phyloP scores from a whole-genome alignment of 202 grass and related monocot genomes.

The Setaria italica region DNA sequence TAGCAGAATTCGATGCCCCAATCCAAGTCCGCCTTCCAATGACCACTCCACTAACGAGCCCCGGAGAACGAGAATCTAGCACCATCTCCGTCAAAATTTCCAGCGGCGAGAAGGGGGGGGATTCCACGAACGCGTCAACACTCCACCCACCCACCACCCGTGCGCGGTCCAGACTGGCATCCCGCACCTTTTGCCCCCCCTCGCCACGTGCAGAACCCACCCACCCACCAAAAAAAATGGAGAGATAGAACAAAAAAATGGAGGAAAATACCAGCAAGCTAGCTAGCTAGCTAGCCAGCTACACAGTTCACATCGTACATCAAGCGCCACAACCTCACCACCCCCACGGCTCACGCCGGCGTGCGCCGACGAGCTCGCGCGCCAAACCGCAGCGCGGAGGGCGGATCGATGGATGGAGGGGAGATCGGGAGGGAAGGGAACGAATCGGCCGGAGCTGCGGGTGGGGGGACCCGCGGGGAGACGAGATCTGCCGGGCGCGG shows the following conservation, averaged over 20 bases:
- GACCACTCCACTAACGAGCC: background rate
- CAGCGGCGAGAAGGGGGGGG: background rate
- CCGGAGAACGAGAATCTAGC: background rate
- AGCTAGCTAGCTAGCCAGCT: conserved; percentile 17
- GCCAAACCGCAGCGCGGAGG: too few relatives aligned
- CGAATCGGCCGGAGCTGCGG: background rate
- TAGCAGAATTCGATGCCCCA: conserved; percentile 4
- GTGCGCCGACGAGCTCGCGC: background rate
- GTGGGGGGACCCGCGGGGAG: too few relatives aligned
- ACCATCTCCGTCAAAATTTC: background rate
- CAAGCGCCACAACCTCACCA: background rate
- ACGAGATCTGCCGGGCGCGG: conserved; percentile 12
- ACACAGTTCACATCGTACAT: conserved; percentile 36
- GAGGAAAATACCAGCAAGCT: background rate
- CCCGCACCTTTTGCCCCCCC: conserved; percentile 20
- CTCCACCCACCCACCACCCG: conserved; percentile 38
- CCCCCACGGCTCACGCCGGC: background rate
- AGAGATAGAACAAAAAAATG: background rate
- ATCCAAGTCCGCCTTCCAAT: background rate
- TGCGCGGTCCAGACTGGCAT: conserved; percentile 59
- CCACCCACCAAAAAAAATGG: conserved; percentile 17
- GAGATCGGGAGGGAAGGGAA: background rate
- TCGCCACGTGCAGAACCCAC: conserved; percentile 41
- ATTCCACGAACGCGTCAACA: conserved; percentile 26
- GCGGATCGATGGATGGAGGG: background rate